phyloP scores from a whole-genome alignment of 345 rosid genomes.

The Toxicodendron radicans region DNA sequence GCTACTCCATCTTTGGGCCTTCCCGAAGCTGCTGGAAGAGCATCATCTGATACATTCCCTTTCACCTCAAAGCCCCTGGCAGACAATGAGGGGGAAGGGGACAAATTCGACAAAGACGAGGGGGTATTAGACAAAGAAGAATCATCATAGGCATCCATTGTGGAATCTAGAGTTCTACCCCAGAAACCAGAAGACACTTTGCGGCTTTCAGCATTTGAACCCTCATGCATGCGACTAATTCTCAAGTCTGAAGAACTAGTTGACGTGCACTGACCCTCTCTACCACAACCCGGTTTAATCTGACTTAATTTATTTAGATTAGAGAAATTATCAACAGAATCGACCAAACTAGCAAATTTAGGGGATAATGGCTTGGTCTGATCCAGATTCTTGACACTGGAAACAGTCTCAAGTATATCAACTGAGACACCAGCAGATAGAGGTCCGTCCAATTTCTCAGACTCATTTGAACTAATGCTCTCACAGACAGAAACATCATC shows the following conservation, averaged over 20 bases:
- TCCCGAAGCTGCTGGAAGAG: slow-evolving; percentile 26
- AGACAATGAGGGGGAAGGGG: slow-evolving; percentile 23
- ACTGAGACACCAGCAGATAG: slow-evolving; percentile 35
- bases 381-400: slow-evolving; percentile 36
- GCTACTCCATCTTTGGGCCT: slow-evolving; percentile 26
- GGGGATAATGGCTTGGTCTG: slow-evolving; percentile 56
- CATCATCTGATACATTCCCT: slow-evolving; percentile 29
- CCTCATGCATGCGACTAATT: slow-evolving; percentile 20
- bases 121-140: slow-evolving; percentile 27
- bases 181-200: slow-evolving; percentile 54
- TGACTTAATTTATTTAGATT: slow-evolving; percentile 28
- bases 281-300: slow-evolving; percentile 30
- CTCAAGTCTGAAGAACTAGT: slow-evolving; percentile 30
- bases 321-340: slow-evolving; percentile 49
- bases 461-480: slow-evolving; percentile 64
- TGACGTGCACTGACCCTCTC: slow-evolving; percentile 30
- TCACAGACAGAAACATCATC: slow-evolving; percentile 70
- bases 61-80: slow-evolving; percentile 29
- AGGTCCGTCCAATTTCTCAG: slow-evolving; percentile 45
- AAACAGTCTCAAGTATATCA: slow-evolving; percentile 35
- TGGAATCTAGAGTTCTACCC: slow-evolving; percentile 47
- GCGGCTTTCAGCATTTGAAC: slow-evolving; percentile 32
- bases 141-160: slow-evolving; percentile 25
- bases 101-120: slow-evolving; percentile 40
- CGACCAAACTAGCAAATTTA: slow-evolving; percentile 67